These are phyloP conservation scores for Cryomyces minteri DNA, from an alignment of 495 filamentous ascomycete genomes.

Conservation along the genomic window DNA sequence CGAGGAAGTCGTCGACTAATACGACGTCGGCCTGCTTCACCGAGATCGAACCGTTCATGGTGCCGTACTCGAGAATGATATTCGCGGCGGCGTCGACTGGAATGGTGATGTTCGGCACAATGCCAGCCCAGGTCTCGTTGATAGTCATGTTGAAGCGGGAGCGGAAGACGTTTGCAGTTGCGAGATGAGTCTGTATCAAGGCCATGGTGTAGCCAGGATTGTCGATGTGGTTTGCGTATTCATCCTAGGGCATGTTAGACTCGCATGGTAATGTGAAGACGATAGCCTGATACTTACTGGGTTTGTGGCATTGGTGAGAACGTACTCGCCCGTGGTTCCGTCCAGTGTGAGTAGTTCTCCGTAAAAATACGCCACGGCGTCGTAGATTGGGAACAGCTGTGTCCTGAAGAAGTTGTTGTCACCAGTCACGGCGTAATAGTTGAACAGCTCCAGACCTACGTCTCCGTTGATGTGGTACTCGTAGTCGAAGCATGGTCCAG, in stretches of 20 bases:
- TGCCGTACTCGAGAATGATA: slow-evolving; percentile 50
- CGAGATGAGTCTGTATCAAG: slow-evolving; percentile 37
- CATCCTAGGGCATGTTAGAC: slow-evolving; percentile 26
- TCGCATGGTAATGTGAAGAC: background rate
- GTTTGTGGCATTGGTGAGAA: slow-evolving; percentile 54
- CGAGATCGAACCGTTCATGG: slow-evolving; percentile 41
- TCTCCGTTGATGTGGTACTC: slow-evolving; percentile 56
- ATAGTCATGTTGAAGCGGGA: slow-evolving; percentile 31
- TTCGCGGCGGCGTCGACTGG: slow-evolving; percentile 22
- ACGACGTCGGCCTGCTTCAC: slow-evolving; percentile 53
- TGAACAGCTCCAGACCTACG: slow-evolving; percentile 42
- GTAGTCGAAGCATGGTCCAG: slow-evolving; percentile 49
- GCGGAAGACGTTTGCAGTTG: slow-evolving; percentile 37
- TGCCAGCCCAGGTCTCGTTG: slow-evolving; percentile 22
- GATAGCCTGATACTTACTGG: slow-evolving; percentile 35
- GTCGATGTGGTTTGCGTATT: slow-evolving; percentile 54
- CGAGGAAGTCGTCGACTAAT: slow-evolving; percentile 37
- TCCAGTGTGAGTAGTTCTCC: slow-evolving; percentile 35
- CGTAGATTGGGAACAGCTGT: slow-evolving; percentile 36
- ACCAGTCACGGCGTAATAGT: slow-evolving; percentile 42
- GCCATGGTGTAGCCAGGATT: slow-evolving; percentile 61
- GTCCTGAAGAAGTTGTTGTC: slow-evolving; percentile 34
- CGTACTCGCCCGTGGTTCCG: slow-evolving; percentile 26
- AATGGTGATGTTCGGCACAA: slow-evolving; percentile 17
- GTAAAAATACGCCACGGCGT: slow-evolving; percentile 38